phyloP scores from a whole-genome alignment of 805 yeast species.

The Candida endomychidarum region DNA sequence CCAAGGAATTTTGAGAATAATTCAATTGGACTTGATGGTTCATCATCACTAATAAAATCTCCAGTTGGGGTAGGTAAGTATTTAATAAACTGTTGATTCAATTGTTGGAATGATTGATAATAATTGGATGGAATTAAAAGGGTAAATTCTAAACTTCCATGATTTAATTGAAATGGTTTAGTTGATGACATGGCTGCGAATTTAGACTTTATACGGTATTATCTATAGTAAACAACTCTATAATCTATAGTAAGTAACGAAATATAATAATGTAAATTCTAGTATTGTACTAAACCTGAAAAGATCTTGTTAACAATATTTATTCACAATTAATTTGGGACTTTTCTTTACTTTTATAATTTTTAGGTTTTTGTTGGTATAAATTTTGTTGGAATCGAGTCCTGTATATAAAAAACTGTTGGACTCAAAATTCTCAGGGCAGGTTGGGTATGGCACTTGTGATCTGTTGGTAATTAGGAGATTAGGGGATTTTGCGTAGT shows the following conservation, averaged over 20 bases:
- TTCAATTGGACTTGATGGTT: slow-evolving; percentile 85
- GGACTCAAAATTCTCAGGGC: neutral
- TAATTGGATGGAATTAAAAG: slow-evolving; percentile 80
- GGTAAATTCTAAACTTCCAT: slow-evolving; percentile 87
- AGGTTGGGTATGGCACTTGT: too few relatives aligned
- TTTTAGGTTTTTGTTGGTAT: slow-evolving; percentile 8
- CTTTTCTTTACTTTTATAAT: slow-evolving; percentile 4
- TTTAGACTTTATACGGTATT: too few relatives aligned
- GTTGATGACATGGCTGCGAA: slow-evolving; percentile 3
- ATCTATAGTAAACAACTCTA: too few relatives aligned
- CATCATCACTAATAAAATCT: slow-evolving; percentile 81
- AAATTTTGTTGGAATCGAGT: slow-evolving; percentile 5
- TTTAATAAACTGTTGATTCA: slow-evolving; percentile 81
- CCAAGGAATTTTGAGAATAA: slow-evolving; percentile 83
- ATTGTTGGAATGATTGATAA: slow-evolving; percentile 78
- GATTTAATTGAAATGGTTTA: slow-evolving; percentile 74
- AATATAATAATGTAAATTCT: too few relatives aligned
- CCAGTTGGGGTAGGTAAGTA: slow-evolving; percentile 79
- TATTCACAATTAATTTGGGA: neutral
- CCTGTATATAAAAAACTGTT: slow-evolving; percentile 8
- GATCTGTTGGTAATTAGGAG: neutral
- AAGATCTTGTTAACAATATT: too few relatives aligned
- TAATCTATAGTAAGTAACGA: too few relatives aligned
- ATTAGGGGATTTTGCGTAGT: neutral
- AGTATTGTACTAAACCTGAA: too few relatives aligned